phyloP scores from a whole-genome alignment of 345 rosid genomes.

The sweet orange (Citrus sinensis) region DNA sequence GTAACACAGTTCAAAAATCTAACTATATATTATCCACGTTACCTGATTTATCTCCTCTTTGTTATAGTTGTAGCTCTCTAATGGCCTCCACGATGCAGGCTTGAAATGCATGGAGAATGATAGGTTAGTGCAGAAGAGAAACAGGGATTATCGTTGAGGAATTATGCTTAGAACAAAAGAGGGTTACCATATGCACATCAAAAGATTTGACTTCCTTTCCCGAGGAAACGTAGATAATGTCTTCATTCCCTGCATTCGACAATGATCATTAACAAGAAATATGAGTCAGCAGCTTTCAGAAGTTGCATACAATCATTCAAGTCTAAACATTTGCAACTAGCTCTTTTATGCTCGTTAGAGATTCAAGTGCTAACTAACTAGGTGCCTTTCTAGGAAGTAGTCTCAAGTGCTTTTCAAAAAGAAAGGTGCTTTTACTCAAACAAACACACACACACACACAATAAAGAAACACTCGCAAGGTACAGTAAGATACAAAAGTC shows the following conservation, averaged over 20 bases:
- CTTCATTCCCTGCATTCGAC: conserved; percentile 58
- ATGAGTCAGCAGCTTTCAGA: background rate
- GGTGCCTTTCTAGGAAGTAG: background rate
- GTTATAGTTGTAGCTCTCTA: conserved; percentile 63
- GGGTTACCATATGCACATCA: conserved; percentile 73
- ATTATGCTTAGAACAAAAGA: background rate
- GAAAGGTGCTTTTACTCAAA: background rate
- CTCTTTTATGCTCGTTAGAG: background rate
- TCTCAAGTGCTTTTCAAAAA: background rate
- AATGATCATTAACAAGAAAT: background rate
- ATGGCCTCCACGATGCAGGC: conserved; percentile 49
- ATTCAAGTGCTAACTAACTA: background rate
- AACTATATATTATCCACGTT: background rate
- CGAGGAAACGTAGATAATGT: conserved; percentile 58
- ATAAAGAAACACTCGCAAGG: background rate
- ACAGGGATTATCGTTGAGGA: background rate
- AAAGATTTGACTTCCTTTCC: conserved; percentile 75
- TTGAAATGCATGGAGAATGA: conserved; percentile 21
- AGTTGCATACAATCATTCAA: no score
- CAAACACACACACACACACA: no score
- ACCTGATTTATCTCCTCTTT: conserved; percentile 97
- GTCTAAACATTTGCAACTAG: background rate
- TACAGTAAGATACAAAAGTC: background rate
- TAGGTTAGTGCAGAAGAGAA: background rate
- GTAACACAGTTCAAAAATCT: background rate